Base-by-base conservation (phyloP, 495 filamentous ascomycete species). In the Penicillium fimorum region DNA sequence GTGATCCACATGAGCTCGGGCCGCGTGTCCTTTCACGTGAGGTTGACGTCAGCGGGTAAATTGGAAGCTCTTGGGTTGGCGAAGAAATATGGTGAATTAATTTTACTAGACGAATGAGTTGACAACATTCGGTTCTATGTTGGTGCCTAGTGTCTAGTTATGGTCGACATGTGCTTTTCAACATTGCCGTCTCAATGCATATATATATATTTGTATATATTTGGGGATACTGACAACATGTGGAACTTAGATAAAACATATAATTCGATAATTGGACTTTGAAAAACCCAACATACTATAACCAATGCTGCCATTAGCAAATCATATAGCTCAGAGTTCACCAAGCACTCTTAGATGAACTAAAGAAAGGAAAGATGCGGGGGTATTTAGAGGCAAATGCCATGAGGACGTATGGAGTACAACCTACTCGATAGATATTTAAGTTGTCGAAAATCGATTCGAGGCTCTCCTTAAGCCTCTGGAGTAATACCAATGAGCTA, bases 11-110 rank as follows among this genome's bases (percentile, higher is more conserved):
- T 46, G 47, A 56, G 54, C 54, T 56, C 20, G 27, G 53, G 52
- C 57, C 48, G 25, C 52, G 44, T 44, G 57, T 64, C 58, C 58
- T 56, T 55, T 68, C 66, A 68, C 66, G 66, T 68, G 66, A 68
- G 35, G 2, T 15, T 64, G 60, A 66, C 60, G 58, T 64, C 53
- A 65, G 47, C 32, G n/a, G 22, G 29, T 37, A 37, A 48, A 41
- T 53, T 40, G 30, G 30, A 44, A 50, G 35, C 32, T 24, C 32
- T 24, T 7, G 4, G 40, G 22, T 40, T 50, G 47, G 37, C 33
- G 20, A 24, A 10, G 20, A 45, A 25, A 50, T 37, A 22, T 35
- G 32, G 17, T 35, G 30, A 5, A 38, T 49, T 35, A 1, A 27
- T 20, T 20, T 18, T 22, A 48, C 10, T 18, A 29, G 30, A 13